Conservation (phyloP, 805 yeast genomes). For the Candida succiphila region DNA sequence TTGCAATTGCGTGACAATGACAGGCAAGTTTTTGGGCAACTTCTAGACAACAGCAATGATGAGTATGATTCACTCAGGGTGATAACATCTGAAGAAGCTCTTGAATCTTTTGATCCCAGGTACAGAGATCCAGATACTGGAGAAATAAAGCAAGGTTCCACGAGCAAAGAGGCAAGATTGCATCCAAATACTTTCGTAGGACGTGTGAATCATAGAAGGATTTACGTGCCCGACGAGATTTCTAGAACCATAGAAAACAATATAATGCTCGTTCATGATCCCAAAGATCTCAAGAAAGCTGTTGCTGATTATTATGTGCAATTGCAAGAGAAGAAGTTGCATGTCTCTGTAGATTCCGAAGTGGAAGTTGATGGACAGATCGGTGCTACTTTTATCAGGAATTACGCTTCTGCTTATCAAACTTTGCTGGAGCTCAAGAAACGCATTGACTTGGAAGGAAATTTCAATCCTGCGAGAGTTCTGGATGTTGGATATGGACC, state of each 20-base stretch:
- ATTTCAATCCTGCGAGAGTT: slow-evolving; percentile 55
- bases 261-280: slow-evolving; percentile 49
- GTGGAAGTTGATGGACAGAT: slow-evolving; percentile 71
- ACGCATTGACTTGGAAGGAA: slow-evolving; percentile 37
- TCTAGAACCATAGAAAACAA: slow-evolving; percentile 53
- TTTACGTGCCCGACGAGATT: slow-evolving; percentile 46
- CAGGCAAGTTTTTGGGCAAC: too few species aligned
- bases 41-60: background rate
- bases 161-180: slow-evolving; percentile 43
- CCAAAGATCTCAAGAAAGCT: slow-evolving; percentile 52
- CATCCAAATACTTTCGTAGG: slow-evolving; percentile 50
- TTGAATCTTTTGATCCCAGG: slow-evolving; percentile 20
- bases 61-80: slow-evolving; percentile 4
- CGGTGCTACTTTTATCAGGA: slow-evolving; percentile 71
- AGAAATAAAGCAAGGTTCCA: slow-evolving; percentile 25
- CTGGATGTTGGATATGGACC: slow-evolving; percentile 88
- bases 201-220: slow-evolving; percentile 38
- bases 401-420: slow-evolving; percentile 61
- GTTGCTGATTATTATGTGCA: slow-evolving; percentile 30
- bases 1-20: too few species aligned
- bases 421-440: slow-evolving; percentile 57
- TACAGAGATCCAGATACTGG: slow-evolving; percentile 23
- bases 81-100: slow-evolving; percentile 25
- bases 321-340: slow-evolving; percentile 44
- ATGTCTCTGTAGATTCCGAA: slow-evolving; percentile 22